Percentiles rank a stretch among this genome's conserved stretches.
These are phyloP conservation scores for Saccharomyces uvarum DNA, from an alignment of 1,139 yeast species.

Conservation along the genomic window DNA sequence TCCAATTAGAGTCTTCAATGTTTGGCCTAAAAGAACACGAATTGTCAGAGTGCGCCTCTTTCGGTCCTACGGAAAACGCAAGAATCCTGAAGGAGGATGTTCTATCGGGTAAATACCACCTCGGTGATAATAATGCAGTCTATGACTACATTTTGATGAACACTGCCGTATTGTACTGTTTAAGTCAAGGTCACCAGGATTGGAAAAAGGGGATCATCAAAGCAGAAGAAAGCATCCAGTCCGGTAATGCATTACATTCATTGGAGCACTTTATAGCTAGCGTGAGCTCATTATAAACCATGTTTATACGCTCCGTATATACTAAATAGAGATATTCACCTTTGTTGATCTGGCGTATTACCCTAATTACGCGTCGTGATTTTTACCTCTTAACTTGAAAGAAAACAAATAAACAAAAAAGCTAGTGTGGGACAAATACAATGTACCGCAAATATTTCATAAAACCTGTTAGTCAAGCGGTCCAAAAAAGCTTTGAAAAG, in stretches of 20 bases:
- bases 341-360: neutral
- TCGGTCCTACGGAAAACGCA: constrained; percentile 85
- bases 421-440: neutral
- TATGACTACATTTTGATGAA: constrained; percentile 84
- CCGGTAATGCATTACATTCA: constrained; percentile 59
- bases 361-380: neutral
- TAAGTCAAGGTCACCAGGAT: constrained; percentile 56
- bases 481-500: neutral
- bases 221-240: constrained; percentile 59
- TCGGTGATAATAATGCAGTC: constrained; percentile 53
- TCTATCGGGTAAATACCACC: constrained; percentile 41
- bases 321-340: neutral
- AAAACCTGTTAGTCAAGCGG: neutral
- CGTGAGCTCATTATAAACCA: constrained; percentile 23
- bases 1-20: constrained; percentile 52
- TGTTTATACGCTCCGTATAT: constrained; percentile 24
- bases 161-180: constrained; percentile 77
- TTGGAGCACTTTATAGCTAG: constrained; percentile 46
- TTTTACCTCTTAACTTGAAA: neutral
- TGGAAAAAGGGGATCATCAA: constrained; percentile 73
- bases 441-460: neutral
- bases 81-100: constrained; percentile 45
- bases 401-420: neutral
- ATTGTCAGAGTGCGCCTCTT: constrained; percentile 61
- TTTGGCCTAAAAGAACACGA: constrained; percentile 77